Conservation (phyloP, 2,329 filamentous ascomycete genomes). For the Paraconiothyrium brasiliense region DNA sequence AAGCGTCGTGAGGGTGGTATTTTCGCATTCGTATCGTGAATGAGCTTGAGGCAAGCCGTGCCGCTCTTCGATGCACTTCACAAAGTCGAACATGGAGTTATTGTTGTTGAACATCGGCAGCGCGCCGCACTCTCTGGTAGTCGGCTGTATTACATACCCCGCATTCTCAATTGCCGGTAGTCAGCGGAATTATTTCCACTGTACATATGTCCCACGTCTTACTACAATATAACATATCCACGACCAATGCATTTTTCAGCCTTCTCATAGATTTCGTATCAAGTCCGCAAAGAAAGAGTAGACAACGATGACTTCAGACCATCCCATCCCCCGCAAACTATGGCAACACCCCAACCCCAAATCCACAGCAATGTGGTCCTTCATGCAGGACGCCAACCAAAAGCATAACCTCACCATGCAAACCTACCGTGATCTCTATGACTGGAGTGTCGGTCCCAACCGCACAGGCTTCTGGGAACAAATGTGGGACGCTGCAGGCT, state of each 20-base stretch:
- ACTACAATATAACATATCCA: background rate
- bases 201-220: constrained; percentile 1
- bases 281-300: background rate
- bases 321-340: constrained; percentile 53
- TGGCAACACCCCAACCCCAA: constrained; percentile 58
- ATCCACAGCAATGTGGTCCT: constrained; percentile 56
- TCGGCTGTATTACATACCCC: constrained; percentile 2
- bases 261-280: background rate
- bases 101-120: background rate
- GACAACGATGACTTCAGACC: background rate
- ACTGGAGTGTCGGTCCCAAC: constrained; percentile 69
- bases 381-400: constrained; percentile 67
- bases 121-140: background rate
- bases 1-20: too few species aligned
- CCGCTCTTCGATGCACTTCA: too few species aligned
- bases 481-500: constrained; percentile 38
- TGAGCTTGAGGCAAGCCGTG: too few species aligned
- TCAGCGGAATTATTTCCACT: constrained; percentile 1
- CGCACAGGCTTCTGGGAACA: constrained; percentile 58
- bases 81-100: background rate
- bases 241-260: background rate
- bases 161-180: constrained; percentile 13
- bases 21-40: too few species aligned
- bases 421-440: constrained; percentile 75
- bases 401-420: constrained; percentile 67